Conservation (phyloP, 2,329 filamentous ascomycete species). For the Pezicula neosporulosa region DNA sequence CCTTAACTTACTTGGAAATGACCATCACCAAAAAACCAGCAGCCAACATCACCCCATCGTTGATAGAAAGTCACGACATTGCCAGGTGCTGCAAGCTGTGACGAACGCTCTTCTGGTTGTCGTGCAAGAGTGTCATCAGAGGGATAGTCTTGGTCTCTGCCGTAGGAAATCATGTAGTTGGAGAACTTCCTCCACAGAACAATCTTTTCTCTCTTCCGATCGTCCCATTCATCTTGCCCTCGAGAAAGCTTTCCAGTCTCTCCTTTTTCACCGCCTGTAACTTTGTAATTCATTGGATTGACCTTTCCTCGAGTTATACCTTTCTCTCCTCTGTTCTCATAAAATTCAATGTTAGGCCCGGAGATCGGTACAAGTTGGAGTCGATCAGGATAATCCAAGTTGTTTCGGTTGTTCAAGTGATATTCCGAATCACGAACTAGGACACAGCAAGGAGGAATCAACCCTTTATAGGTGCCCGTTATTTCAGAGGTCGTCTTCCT, state of each 20-base stretch:
- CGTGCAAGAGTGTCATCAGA: slow-evolving; percentile 41
- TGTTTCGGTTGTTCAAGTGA: slow-evolving; percentile 62
- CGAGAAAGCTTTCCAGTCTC: slow-evolving; percentile 57
- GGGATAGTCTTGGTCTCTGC: slow-evolving; percentile 61
- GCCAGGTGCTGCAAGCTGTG: slow-evolving; percentile 35
- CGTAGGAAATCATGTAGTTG: slow-evolving; percentile 72
- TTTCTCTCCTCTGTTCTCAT: slow-evolving; percentile 64
- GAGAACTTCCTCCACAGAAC: slow-evolving; percentile 72
- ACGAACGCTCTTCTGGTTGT: slow-evolving; percentile 3
- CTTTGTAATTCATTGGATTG: slow-evolving; percentile 57
- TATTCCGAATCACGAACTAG: slow-evolving; percentile 68
- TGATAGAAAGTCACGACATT: slow-evolving; percentile 79
- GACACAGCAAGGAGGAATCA: slow-evolving; percentile 66
- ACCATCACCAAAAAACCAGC: slow-evolving; percentile 79
- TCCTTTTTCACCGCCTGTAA: slow-evolving; percentile 53
- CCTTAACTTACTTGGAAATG: slow-evolving; percentile 61
- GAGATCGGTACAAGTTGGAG: slow-evolving; percentile 63
- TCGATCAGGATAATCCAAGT: slow-evolving; percentile 51
- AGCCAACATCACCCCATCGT: slow-evolving; percentile 74
- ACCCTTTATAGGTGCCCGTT: slow-evolving; percentile 43
- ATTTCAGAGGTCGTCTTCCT: slow-evolving; percentile 47
- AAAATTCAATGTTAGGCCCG: slow-evolving; percentile 62
- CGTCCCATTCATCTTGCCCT: slow-evolving; percentile 62
- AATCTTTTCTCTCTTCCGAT: slow-evolving; percentile 62
- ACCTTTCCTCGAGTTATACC: slow-evolving; percentile 64